Evolutionary conservation across 768 basidiomycete genomes (phyloP), one percentile per base, ranked within the genome.

Genomic region (Clathrus columnatus): DNA sequence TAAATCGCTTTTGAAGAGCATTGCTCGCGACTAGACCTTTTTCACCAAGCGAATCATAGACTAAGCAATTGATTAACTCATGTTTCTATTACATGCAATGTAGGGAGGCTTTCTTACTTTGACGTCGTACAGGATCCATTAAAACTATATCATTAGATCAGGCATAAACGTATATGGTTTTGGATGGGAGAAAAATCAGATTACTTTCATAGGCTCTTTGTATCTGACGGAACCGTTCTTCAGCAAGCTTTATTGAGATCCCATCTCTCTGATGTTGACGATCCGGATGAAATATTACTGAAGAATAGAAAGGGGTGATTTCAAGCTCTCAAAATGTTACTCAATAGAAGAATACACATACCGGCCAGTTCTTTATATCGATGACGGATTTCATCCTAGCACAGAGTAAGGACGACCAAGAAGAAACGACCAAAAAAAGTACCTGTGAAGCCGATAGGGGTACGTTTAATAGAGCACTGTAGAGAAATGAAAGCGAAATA

Each of bases 181-280:
- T n/a, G 5, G 7, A 10, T 2, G 4, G 20, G 21, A 24, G 8
- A 4, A 5, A 11, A 36, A 2, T 4, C 11, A 36, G 21, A 73
- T 51, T 61, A 84, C 86, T 79, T 77, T 91, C 82, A 65, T 91
- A 91, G 11, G 91, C 89, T 60, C 84, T 84, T 60, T 91, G 87
- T 20, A 93, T 77, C 65, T 84, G 81, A 17, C 85, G 74, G 59
- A 92, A 91, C 49, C 77, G 78, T 28, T 75, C 73, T 23, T 81
- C 77, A 0, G 91, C 88, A 1, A 79, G 74, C 48, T 70, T 74
- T 63, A 79, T 82, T 57, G 74, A 68, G 17, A 66, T 66, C 51
- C 79, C 77, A 63, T 81, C 79, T 42, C 30, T 55, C 11, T 27
- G 45, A 20, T 73, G 76, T 57, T 91, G 87, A 64, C 84, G 85